Conservation (phyloP, 208 protist genomes). For the Leishmania tropica region DNA sequence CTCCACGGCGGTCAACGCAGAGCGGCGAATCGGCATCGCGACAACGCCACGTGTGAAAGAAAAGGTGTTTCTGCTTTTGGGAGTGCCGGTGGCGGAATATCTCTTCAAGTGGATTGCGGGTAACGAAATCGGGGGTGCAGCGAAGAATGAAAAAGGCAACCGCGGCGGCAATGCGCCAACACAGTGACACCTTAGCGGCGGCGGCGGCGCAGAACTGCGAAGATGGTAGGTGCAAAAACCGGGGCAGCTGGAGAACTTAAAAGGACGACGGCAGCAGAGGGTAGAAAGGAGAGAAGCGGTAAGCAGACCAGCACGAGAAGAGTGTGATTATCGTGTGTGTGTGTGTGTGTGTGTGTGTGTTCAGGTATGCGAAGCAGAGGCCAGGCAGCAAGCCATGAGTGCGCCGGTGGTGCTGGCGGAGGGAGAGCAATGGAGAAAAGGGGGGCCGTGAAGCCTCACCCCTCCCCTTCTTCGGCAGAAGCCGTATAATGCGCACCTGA, state of each 20-base stretch:
- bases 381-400: not conserved
- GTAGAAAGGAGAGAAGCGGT: not conserved
- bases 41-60: not conserved
- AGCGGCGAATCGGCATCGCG: conserved; percentile 27
- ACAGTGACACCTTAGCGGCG: not conserved
- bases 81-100: not conserved
- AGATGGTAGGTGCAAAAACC: not conserved
- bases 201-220: not conserved
- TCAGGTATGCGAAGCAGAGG: not conserved
- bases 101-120: not conserved
- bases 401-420: not conserved
- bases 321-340: not conserved
- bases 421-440: not conserved
- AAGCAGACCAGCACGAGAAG: not conserved
- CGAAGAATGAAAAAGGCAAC: not conserved
- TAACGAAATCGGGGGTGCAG: not conserved
- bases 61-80: not conserved
- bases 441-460: not conserved
- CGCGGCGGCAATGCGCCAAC: not conserved
- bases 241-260: not conserved
- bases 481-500: not conserved
- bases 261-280: not conserved
- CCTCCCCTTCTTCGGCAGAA: not conserved
- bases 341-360: not conserved
- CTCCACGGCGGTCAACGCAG: conserved; percentile 37